Conservation (phyloP, 164 flowering plant genomes). For the Liriodendron chinense region DNA sequence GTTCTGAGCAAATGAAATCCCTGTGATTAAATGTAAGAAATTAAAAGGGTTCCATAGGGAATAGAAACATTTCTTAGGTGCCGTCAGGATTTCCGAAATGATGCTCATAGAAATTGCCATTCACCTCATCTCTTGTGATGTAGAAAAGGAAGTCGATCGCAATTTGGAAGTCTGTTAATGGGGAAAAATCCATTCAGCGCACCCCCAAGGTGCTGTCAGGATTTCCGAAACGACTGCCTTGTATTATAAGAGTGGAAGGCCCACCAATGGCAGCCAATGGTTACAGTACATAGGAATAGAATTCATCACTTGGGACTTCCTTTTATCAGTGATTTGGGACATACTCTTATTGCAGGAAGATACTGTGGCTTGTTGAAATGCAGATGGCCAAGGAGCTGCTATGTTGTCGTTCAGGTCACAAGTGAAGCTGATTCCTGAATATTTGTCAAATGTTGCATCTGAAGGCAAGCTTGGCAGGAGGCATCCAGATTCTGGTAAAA, state of each 20-base stretch:
- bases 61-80: neutral
- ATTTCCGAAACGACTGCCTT: neutral
- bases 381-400: constrained; percentile 93
- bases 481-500: constrained; percentile 69
- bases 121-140: neutral
- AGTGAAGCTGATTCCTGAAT: constrained; percentile 73
- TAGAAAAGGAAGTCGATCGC: neutral
- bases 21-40: neutral
- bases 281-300: neutral
- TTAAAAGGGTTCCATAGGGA: neutral
- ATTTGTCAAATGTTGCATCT: constrained; percentile 74
- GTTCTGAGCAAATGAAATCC: neutral
- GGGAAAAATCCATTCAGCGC: neutral
- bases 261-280: neutral
- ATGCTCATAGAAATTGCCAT: neutral
- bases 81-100: too few species aligned
- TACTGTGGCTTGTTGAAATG: constrained; percentile 49
- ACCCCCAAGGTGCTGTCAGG: neutral
- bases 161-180: neutral
- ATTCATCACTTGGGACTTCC: neutral
- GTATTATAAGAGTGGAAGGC: neutral
- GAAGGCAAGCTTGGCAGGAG: constrained; percentile 96
- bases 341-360: constrained; percentile 90
- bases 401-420: constrained; percentile 98
- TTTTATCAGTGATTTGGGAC: constrained; percentile 8